Base-by-base conservation (phyloP, 257 asterid genomes). In the Capsicum pubescens region DNA sequence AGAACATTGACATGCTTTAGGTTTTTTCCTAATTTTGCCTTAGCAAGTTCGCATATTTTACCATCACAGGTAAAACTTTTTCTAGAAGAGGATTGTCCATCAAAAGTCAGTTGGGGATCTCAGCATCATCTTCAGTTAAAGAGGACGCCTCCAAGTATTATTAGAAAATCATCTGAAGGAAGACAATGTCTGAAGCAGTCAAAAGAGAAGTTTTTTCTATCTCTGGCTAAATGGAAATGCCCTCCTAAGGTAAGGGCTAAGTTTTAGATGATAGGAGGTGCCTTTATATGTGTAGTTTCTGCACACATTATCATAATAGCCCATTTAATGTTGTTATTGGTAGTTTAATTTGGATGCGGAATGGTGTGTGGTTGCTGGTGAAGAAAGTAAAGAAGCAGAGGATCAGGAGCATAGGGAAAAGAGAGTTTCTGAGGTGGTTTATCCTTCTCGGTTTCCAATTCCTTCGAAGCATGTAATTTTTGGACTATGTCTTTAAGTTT, bases 301-400 rank as follows among this genome's bases (percentile, higher is more conserved):
- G 44, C 26, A 39, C 12, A 14, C 78, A 66, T 59, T 56, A 42
- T 56, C 21, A 15, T 83, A 70, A 79, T 42, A 59, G 79, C 26
- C 55, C 64, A 9, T 71, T 74, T 50, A 74, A 21, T 80, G 15
- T 12, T 17, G 58, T 61, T 67, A 52, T 85, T 21, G 52, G 82
- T 84, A 92, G 93, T 78, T 92, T 82, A 52, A 52, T 76, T 60
- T 88, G 87, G 68, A 83, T 48, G 7, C 57, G 55, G 9, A 67
- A 3, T 92, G 91, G 92, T 56, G 0, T 1, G 87, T 92, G 68
- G 93, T 89, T 88, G 84, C 87, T 79, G 93, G 95, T n/a, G 93
- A 92, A 88, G 93, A 83, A 81, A 91, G 94, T 74, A 79, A 76
- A 83, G 93, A 89, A 52, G 81, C 79, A 42, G 86, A 67, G 71